Percentiles rank a stretch among this genome's conserved stretches.
phyloP scores from a whole-genome alignment of 169 alveolate genomes.

The Babesia gibsoni region DNA sequence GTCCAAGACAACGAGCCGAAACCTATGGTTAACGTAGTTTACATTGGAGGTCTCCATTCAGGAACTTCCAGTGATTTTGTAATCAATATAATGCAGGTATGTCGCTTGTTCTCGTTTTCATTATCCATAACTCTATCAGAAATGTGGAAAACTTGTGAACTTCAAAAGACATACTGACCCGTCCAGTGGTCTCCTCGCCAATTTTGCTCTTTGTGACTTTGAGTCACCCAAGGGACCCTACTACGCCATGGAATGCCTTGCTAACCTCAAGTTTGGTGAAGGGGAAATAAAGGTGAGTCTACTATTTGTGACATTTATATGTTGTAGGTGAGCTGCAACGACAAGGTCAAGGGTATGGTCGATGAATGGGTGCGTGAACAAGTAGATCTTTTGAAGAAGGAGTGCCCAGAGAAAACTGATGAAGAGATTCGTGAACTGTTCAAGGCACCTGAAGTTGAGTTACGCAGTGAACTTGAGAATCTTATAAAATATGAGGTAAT shows the following conservation, averaged over 20 bases:
- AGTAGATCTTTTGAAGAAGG: conserved; percentile 10
- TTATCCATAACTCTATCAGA: conserved; percentile 8
- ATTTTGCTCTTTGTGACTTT: conserved; percentile 58
- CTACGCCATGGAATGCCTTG: conserved; percentile 55
- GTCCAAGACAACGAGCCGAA: conserved; percentile 45
- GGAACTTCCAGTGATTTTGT: conserved; percentile 55
- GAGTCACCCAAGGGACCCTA: conserved; percentile 60
- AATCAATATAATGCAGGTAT: conserved; percentile 59
- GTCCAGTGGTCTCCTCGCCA: conserved; percentile 56
- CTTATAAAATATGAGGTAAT: conserved; percentile 33
- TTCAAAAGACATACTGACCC: conserved; percentile 63
- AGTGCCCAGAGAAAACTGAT: conserved; percentile 20
- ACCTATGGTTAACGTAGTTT: conserved; percentile 45
- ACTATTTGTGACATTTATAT: background rate
- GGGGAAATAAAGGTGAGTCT: conserved; percentile 43
- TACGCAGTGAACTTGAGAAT: conserved; percentile 36
- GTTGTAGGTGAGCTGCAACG: conserved; percentile 59
- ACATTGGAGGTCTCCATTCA: conserved; percentile 54
- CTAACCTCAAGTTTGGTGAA: conserved; percentile 22
- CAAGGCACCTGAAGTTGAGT: conserved; percentile 30
- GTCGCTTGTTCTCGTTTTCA: background rate
- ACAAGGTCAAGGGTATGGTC: conserved; percentile 39
- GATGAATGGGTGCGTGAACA: conserved; percentile 52
- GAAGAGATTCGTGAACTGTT: conserved; percentile 32
- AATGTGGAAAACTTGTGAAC: conserved; percentile 48